Percentiles rank a stretch among this genome's conserved stretches.
These are phyloP conservation scores for Ogataea angusta DNA, from an alignment of 805 yeast genomes.

Conservation along the genomic window DNA sequence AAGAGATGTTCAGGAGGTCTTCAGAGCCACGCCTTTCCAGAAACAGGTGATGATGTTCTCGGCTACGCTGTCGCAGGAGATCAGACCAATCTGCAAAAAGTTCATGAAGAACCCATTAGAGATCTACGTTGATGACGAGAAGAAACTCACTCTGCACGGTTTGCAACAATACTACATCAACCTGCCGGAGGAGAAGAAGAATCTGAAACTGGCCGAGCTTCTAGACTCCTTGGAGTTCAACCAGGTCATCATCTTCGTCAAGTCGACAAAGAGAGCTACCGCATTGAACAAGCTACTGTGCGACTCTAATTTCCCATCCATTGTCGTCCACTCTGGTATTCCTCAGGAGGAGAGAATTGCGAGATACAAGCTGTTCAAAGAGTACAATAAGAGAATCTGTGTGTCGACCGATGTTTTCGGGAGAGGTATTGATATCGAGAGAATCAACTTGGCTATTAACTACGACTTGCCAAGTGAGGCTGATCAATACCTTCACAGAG, in stretches of 20 bases:
- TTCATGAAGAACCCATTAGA: conserved; percentile 98
- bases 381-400: conserved; percentile 97
- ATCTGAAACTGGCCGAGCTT: conserved; percentile 86
- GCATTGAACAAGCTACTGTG: conserved; percentile 85
- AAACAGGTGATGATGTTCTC: conserved; percentile 99
- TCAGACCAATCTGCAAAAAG: conserved; percentile 95
- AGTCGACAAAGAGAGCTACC: conserved; percentile 86
- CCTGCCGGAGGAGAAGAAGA: conserved; percentile 86
- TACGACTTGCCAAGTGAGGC: conserved; percentile 96
- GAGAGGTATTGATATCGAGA: conserved; percentile 98
- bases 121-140: conserved; percentile 95
- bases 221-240: conserved; percentile 94
- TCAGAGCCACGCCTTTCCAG: conserved; percentile 96
- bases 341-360: conserved; percentile 98
- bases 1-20: conserved; percentile 96
- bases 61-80: conserved; percentile 91
- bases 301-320: conserved; percentile 94
- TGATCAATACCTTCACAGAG: conserved; percentile 97
- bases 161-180: conserved; percentile 94
- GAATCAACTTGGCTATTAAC: conserved; percentile 96
- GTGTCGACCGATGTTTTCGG: conserved; percentile 98
- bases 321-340: conserved; percentile 92
- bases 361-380: conserved; percentile 93
- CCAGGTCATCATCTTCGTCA: conserved; percentile 96
- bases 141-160: conserved; percentile 96